Base-by-base conservation (phyloP, 371 early-diverging fungal species). In the Circinella minor region DNA sequence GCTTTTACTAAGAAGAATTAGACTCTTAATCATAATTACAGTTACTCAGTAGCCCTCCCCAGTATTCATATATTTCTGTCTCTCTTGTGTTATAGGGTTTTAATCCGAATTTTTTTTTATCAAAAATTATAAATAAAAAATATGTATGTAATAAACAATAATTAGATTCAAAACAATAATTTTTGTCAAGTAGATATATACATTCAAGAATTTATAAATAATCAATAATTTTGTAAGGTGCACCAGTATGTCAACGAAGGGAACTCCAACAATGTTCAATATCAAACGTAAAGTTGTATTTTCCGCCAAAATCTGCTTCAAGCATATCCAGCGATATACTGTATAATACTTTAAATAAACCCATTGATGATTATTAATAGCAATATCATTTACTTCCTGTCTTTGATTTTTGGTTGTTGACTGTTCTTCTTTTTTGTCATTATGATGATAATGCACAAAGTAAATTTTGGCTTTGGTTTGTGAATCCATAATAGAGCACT, bases 401-500 rank as follows among this genome's bases (percentile, higher is more conserved):
- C 43, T 11, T n/a, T 74, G 68, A 6, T 74, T 55, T 36, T 74
- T 74, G 57, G 51, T 66, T 27, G 37, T 37, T 20, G 47, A 47
- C 27, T 1, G 27, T 27, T 27, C 27, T 27, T 2, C 3, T 9
- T 43, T 11, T 43, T 43, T 43, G 3, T 7, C 17, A 51, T 51
- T 14, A 51, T 51, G 8, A 15, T 51, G 51, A 51, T 0, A 15
- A 15, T 51, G 51, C 15, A 92, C 91, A 77, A 97, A 95, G 34
- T 91, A 86, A 65, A 97, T 88, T 74, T 96, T 97, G 34, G 81
- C 77, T 63, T 88, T 89, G 20, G 97, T 96, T 54, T 95, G 92
- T 15, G 95, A 94, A 74, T 97, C 95, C 72, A 97, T 87, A 68
- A n/a, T n/a, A n/a, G n/a, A n/a, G n/a, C n/a, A n/a, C n/a, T n/a